phyloP scores from a whole-genome alignment of 805 yeast genomes.

The Ogataea nonfermentans region DNA sequence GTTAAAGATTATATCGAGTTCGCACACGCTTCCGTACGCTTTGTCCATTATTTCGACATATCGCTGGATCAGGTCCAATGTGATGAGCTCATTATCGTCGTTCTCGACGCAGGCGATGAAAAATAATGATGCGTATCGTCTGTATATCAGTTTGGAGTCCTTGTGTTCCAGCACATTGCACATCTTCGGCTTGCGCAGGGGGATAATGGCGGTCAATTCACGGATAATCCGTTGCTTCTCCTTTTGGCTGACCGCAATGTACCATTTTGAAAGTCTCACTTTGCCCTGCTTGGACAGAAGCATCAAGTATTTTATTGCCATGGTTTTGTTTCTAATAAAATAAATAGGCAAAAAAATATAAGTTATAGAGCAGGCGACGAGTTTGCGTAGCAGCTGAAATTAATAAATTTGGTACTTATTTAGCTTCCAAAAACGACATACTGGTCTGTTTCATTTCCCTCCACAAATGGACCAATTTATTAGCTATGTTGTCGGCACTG shows the following conservation, averaged over 20 bases:
- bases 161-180: conserved; percentile 89
- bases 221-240: conserved; percentile 81
- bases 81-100: conserved; percentile 81
- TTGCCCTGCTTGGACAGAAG: conserved; percentile 93
- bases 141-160: conserved; percentile 80
- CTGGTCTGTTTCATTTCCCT: not conserved
- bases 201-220: conserved; percentile 82
- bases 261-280: conserved; percentile 93
- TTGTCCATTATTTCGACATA: conserved; percentile 97
- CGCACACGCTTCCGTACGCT: conserved; percentile 93
- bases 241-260: conserved; percentile 74
- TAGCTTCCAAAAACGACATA: not conserved
- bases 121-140: conserved; percentile 90
- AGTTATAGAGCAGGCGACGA: conserved; percentile 1
- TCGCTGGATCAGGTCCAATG: conserved; percentile 84
- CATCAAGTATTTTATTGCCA: conserved; percentile 79
- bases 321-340: conserved; percentile 25
- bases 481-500: conserved; percentile 19
- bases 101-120: conserved; percentile 84
- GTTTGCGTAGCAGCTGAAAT: too few relatives aligned
- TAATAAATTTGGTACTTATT: too few relatives aligned
- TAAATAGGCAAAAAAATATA: conserved; percentile 9
- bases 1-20: conserved; percentile 93
- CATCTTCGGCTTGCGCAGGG: conserved; percentile 89
- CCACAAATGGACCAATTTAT: conserved; percentile 19